phyloP scores from a whole-genome alignment of 2,329 filamentous ascomycete species.

The Pseudogymnoascus verrucosus region DNA sequence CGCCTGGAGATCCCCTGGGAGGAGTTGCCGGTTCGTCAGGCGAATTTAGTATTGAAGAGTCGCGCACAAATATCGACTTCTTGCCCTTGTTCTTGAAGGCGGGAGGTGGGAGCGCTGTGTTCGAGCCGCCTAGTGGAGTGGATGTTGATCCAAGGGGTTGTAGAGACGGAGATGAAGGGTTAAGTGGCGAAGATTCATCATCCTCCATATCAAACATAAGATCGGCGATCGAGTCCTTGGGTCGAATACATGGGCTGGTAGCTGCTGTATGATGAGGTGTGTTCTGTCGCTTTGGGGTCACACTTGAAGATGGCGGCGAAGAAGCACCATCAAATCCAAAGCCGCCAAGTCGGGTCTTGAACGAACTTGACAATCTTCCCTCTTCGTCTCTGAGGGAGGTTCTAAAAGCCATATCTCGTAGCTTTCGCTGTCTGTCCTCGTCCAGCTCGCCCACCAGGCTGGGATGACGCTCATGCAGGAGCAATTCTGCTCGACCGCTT shows the following conservation, averaged over 20 bases:
- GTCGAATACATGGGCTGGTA: slow-evolving; percentile 58
- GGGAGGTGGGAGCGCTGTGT: background rate
- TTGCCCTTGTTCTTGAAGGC: background rate
- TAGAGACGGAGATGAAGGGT: slow-evolving; percentile 14
- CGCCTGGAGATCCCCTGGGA: background rate
- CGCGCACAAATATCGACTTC: background rate
- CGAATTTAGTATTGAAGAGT: background rate
- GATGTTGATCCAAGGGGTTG: background rate
- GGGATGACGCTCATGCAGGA: slow-evolving; percentile 48
- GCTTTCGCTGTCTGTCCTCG: slow-evolving; percentile 59
- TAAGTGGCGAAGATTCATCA: slow-evolving; percentile 19
- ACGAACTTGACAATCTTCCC: slow-evolving; percentile 50
- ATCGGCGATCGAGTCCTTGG: slow-evolving; percentile 62
- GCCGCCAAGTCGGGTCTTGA: slow-evolving; percentile 52
- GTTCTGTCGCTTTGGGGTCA: slow-evolving; percentile 39
- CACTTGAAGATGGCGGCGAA: slow-evolving; percentile 30
- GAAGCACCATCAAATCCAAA: slow-evolving; percentile 56
- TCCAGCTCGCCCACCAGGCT: slow-evolving; percentile 50
- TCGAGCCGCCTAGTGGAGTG: background rate
- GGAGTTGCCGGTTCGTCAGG: background rate
- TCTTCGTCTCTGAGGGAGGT: slow-evolving; percentile 57
- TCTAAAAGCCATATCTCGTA: slow-evolving; percentile 70
- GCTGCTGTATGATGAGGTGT: slow-evolving; percentile 46
- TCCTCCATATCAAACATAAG: slow-evolving; percentile 96
- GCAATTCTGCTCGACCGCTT: slow-evolving; percentile 61